Conservation (phyloP, 495 filamentous ascomycete species). For the Tuber calosporum region DNA sequence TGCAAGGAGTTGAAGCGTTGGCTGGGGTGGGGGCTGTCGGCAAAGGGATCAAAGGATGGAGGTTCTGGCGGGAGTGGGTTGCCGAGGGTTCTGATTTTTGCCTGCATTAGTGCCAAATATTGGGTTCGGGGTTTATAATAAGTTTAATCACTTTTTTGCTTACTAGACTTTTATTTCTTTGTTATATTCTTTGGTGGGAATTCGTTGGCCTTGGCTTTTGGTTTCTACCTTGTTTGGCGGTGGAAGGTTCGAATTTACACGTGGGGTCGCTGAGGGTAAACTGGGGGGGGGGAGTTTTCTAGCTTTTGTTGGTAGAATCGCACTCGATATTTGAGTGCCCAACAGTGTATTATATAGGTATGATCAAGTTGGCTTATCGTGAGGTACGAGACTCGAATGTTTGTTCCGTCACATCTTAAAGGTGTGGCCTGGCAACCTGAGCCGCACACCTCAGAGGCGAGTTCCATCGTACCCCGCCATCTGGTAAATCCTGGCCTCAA, state of each 20-base stretch:
- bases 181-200: constrained; percentile 17
- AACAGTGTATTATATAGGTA: not conserved
- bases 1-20: constrained; percentile 69
- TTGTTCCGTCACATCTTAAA: not conserved
- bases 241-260: not conserved
- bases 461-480: not conserved
- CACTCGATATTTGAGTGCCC: not conserved
- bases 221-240: not conserved
- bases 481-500: not conserved
- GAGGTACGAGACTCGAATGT: not conserved
- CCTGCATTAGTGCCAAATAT: constrained; percentile 19
- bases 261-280: not conserved
- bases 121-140: constrained; percentile 17
- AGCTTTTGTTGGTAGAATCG: not conserved
- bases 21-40: constrained; percentile 57
- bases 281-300: not conserved
- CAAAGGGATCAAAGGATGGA: constrained; percentile 75
- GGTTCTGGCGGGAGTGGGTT: constrained; percentile 67
- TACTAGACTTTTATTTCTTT: constrained; percentile 7
- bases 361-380: not conserved
- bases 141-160: not conserved
- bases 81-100: constrained; percentile 25
- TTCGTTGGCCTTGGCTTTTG: not conserved
- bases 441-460: not conserved
- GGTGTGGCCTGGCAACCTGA: not conserved